Conservation (phyloP, 2,329 filamentous ascomycete genomes). For the Cercospora sp. region DNA sequence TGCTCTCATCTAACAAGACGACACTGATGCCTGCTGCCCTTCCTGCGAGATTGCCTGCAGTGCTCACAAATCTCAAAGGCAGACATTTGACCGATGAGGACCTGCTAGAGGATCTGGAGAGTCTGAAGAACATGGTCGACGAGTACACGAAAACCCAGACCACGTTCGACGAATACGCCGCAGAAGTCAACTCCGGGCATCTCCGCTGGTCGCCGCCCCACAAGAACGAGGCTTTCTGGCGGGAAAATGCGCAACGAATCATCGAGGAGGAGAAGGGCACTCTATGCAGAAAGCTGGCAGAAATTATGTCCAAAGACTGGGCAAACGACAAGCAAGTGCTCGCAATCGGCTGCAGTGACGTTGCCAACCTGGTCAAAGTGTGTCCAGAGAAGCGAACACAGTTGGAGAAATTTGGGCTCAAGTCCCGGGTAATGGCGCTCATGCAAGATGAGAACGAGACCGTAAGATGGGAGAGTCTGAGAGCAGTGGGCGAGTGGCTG, state of each 20-base stretch:
- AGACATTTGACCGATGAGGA: slow-evolving; percentile 55
- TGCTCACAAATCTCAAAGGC: slow-evolving; percentile 59
- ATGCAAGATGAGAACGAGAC: slow-evolving; percentile 88
- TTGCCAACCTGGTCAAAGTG: slow-evolving; percentile 84
- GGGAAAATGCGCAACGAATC: slow-evolving; percentile 84
- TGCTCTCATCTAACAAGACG: slow-evolving; percentile 71
- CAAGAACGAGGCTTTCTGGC: slow-evolving; percentile 83
- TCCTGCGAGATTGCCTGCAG: slow-evolving; percentile 73
- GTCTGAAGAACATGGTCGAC: slow-evolving; percentile 65
- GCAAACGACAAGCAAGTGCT: slow-evolving; percentile 83
- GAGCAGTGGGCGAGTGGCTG: slow-evolving; percentile 77
- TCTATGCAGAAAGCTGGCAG: slow-evolving; percentile 76
- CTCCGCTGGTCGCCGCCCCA: slow-evolving; percentile 92
- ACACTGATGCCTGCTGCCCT: slow-evolving; percentile 77
- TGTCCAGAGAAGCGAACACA: slow-evolving; percentile 78
- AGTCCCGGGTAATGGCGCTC: slow-evolving; percentile 85
- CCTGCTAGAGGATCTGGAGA: slow-evolving; percentile 52
- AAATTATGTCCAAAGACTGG: slow-evolving; percentile 79
- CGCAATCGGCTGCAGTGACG: slow-evolving; percentile 89
- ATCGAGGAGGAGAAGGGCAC: slow-evolving; percentile 79
- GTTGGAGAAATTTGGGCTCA: slow-evolving; percentile 81
- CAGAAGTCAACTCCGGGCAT: slow-evolving; percentile 82
- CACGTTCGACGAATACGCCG: slow-evolving; percentile 69
- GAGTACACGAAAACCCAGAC: slow-evolving; percentile 75
- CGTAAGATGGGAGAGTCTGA: slow-evolving; percentile 88